Base-by-base conservation (phyloP, 495 filamentous ascomycete species). In the Chlorociboria aeruginascens region DNA sequence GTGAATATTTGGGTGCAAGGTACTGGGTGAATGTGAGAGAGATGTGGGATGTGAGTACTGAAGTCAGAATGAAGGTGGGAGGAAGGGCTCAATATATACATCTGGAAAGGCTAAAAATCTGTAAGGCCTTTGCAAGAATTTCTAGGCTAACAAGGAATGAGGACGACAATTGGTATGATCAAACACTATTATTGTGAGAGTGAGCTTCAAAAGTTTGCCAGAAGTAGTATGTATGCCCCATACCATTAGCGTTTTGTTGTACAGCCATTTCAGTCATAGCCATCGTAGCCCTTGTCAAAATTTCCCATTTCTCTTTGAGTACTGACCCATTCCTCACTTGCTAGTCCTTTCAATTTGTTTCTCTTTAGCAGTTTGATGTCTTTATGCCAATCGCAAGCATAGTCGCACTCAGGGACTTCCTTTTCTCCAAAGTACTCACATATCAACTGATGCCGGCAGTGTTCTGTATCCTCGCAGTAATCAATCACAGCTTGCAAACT, bases 301-400 rank as follows among this genome's bases (percentile, higher is more conserved):
- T 51, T 56, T 2, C 81, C 78, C 53, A 70, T 64, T 53, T 84
- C 71, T 56, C 76, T 68, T 65, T 86, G 83, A 41, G 83, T 86
- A 52, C 74, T 77, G 42, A 83, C 76, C 73, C 74, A 86, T 63
- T 87, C 83, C 59, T 86, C 83, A 59, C 71, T 79, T 31, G 74
- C 77, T 45, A 89, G 58, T 3, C 77, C 78, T 31, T 56, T 67
- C 46, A 67, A 58, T 61, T 85, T 89, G 45, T 78, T 72, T 51
- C 63, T 77, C 50, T 74, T 76, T 54, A 97, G 61, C 1, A 61
- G 76, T 20, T 60, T 61, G 3, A 66, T 58, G 46, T 94, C 83
- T 64, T 96, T 96, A 59, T 89, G 87, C 64, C 78, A 83, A 66
- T 97, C 90, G 60, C 90, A 97, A 8, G 89, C 89, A 64, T 73